phyloP scores from a whole-genome alignment of 495 filamentous ascomycete species.

The Penicillium tannophilum region DNA sequence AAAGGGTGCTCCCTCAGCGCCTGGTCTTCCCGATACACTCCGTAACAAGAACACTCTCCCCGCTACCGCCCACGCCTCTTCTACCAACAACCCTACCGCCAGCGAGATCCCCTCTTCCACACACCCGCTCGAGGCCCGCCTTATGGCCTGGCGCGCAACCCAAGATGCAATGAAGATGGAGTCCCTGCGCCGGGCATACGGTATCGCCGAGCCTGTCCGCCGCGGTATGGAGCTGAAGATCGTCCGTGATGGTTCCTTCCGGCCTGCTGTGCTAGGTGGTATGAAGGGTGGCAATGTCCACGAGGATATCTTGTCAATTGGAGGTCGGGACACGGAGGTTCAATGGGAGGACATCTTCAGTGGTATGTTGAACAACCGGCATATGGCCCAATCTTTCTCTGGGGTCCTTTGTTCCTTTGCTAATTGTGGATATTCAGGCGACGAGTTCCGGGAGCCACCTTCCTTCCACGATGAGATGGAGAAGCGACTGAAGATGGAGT shows the following conservation, averaged over 20 bases:
- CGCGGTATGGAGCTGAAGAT: constrained; percentile 97
- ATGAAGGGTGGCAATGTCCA: constrained; percentile 52
- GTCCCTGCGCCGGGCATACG: constrained; percentile 77
- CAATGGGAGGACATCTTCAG: constrained; percentile 92
- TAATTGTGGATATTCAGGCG: constrained; percentile 48
- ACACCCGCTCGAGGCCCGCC: constrained; percentile 90
- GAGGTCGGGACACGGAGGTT: constrained; percentile 72
- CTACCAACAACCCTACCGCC: constrained; percentile 41
- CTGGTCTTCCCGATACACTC: constrained; percentile 88
- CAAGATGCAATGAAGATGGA: constrained; percentile 89
- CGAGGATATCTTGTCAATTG: constrained; percentile 73
- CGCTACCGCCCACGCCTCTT: constrained; percentile 45
- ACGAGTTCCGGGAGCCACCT: constrained; percentile 60
- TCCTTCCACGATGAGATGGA: constrained; percentile 93
- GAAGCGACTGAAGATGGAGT: constrained; percentile 76
- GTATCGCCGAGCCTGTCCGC: constrained; percentile 89
- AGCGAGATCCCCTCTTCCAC: constrained; percentile 52
- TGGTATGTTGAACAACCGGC: constrained; percentile 31
- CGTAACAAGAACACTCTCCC: constrained; percentile 71
- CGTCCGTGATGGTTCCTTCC: constrained; percentile 60
- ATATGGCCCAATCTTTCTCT: constrained; percentile 14
- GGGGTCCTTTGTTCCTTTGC: constrained; percentile 8
- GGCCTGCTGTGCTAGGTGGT: constrained; percentile 48
- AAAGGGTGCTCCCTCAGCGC: constrained; percentile 80
- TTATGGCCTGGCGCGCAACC: constrained; percentile 79